These are phyloP conservation scores for Penicillium hesseltinei DNA, from an alignment of 2,329 filamentous ascomycete species.

Conservation along the genomic window DNA sequence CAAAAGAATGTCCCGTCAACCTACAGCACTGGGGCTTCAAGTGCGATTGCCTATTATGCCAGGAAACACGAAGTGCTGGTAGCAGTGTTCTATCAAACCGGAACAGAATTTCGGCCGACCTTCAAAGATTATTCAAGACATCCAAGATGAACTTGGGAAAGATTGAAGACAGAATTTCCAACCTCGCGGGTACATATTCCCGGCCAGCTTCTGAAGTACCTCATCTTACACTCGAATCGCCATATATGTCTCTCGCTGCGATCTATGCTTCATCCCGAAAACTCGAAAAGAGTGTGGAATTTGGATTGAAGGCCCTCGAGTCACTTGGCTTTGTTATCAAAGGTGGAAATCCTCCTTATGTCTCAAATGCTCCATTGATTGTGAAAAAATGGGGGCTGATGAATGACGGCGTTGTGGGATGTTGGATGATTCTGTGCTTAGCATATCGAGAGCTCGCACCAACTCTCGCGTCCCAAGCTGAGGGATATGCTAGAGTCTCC, in stretches of 20 bases:
- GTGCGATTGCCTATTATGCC: slow-evolving; percentile 25
- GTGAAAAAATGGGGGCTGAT: slow-evolving; percentile 34
- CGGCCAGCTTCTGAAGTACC: slow-evolving; percentile 26
- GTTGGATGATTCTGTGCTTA: slow-evolving; percentile 30
- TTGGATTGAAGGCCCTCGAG: slow-evolving; percentile 22
- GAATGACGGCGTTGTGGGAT: slow-evolving; percentile 25
- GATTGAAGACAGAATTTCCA: slow-evolving; percentile 15
- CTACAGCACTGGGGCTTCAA: slow-evolving; percentile 27
- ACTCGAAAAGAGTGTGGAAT: slow-evolving; percentile 16
- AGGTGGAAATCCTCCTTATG: slow-evolving; percentile 15
- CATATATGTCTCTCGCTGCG: slow-evolving; percentile 21
- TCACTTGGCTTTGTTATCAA: slow-evolving; percentile 29
- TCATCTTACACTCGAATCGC: slow-evolving; percentile 18
- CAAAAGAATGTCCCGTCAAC: neutral
- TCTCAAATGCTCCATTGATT: slow-evolving; percentile 4
- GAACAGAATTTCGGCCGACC: slow-evolving; percentile 6
- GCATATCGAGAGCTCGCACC: slow-evolving; percentile 28
- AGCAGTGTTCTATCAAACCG: slow-evolving; percentile 13
- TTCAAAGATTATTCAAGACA: slow-evolving; percentile 1
- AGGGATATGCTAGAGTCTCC: slow-evolving; percentile 31
- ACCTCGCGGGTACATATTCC: slow-evolving; percentile 24
- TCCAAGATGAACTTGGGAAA: neutral
- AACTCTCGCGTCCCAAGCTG: slow-evolving; percentile 21
- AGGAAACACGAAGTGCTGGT: slow-evolving; percentile 12
- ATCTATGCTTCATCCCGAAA: slow-evolving; percentile 5